A percentile compares a stretch with the other conserved stretches of the same genome.
These are phyloP conservation scores for Leccinum incarnatum DNA, from an alignment of 768 basidiomycete genomes.

Conservation along the genomic window DNA sequence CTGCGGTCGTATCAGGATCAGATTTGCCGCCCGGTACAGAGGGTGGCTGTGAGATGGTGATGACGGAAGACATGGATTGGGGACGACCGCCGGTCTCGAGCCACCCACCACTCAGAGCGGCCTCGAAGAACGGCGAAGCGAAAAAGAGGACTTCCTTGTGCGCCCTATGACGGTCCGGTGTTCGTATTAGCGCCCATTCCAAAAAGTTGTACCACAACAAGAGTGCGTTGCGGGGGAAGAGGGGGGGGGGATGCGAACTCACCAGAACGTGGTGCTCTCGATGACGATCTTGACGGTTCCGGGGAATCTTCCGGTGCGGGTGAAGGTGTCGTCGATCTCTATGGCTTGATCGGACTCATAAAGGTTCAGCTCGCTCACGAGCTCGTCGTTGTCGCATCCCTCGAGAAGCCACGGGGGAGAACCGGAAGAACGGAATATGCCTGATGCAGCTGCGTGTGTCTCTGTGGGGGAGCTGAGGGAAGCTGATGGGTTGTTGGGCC, in stretches of 20 bases:
- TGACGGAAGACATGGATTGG: slow-evolving; percentile 75
- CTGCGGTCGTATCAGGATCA: slow-evolving; percentile 41
- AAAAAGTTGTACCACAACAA: neutral
- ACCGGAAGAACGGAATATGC: slow-evolving; percentile 78
- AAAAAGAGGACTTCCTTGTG: slow-evolving; percentile 91
- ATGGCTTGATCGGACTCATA: slow-evolving; percentile 69
- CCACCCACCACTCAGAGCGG: slow-evolving; percentile 88
- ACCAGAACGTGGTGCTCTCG: slow-evolving; percentile 90
- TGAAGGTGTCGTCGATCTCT: slow-evolving; percentile 80
- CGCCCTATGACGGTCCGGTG: slow-evolving; percentile 48
- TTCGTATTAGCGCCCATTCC: slow-evolving; percentile 5
- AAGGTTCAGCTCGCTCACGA: slow-evolving; percentile 64
- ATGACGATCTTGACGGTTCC: slow-evolving; percentile 92
- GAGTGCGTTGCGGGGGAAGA: neutral
- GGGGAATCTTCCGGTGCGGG: slow-evolving; percentile 59
- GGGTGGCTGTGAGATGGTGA: slow-evolving; percentile 80
- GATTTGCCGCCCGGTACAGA: slow-evolving; percentile 50
- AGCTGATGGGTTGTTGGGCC: slow-evolving; percentile 71
- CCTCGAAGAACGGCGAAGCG: slow-evolving; percentile 94
- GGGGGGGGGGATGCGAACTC: slow-evolving; percentile 30
- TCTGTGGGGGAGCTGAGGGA: slow-evolving; percentile 83
- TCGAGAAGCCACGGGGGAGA: slow-evolving; percentile 81
- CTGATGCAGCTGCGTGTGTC: slow-evolving; percentile 83
- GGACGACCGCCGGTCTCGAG: slow-evolving; percentile 83
- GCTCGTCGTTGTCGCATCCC: slow-evolving; percentile 68